These are phyloP conservation scores for Flaveria ramosissima DNA, from an alignment of 129 eudicot species.

Conservation along the genomic window DNA sequence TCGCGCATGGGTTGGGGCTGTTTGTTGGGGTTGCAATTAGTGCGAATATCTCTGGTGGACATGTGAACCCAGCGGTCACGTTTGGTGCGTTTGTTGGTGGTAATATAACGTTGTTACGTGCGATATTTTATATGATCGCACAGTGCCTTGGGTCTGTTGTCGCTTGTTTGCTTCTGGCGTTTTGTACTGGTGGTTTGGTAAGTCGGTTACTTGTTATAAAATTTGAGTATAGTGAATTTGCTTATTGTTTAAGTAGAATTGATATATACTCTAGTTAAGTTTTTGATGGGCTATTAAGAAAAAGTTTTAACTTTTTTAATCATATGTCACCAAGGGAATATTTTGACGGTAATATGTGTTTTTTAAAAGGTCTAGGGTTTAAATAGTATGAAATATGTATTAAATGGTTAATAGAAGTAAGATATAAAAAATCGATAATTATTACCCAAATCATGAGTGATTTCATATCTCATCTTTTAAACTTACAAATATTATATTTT, in stretches of 20 bases:
- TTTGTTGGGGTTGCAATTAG: conserved; percentile 55
- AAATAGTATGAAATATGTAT: too few relatives aligned
- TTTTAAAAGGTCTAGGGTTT: too few relatives aligned
- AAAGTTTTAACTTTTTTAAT: background rate
- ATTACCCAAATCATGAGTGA: too few relatives aligned
- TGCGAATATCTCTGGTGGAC: conserved; percentile 65
- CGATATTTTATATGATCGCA: conserved; percentile 44
- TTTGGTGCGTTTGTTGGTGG: conserved; percentile 62
- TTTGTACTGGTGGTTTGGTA: conserved; percentile 59
- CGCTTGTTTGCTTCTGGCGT: conserved; percentile 55
- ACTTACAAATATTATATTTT: too few relatives aligned
- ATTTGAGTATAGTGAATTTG: too few relatives aligned
- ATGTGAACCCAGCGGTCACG: conserved; percentile 66
- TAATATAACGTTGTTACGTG: conserved; percentile 47
- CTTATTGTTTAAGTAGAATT: too few relatives aligned
- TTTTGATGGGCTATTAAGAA: too few relatives aligned
- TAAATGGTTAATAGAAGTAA: too few relatives aligned
- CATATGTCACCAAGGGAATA: background rate
- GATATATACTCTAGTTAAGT: too few relatives aligned
- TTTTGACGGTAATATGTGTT: too few relatives aligned
- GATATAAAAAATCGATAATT: too few relatives aligned
- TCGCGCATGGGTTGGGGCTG: conserved; percentile 54
- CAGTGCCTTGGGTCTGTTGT: conserved; percentile 57
- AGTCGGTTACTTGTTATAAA: background rate
- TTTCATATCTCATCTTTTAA: too few relatives aligned